Evolutionary conservation across 2,329 filamentous ascomycete genomes (phyloP).

Genomic region (Fusarium dlaminii): DNA sequence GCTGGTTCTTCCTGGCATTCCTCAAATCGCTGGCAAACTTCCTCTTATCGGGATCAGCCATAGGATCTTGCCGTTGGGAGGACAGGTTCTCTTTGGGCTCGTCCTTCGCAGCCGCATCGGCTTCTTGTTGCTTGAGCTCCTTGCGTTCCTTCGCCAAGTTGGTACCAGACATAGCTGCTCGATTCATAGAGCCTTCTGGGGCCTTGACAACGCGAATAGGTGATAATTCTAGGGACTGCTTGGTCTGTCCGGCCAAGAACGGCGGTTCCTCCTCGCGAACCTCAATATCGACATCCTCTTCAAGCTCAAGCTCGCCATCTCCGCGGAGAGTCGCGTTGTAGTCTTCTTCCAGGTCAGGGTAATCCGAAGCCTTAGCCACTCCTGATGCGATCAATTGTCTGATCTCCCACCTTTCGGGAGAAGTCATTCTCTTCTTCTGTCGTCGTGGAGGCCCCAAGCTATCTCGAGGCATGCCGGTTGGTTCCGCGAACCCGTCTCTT

Average conservation of each 20-base stretch:
- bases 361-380: slow-evolving; percentile 90
- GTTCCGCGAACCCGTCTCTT: slow-evolving; percentile 65
- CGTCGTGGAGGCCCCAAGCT: slow-evolving; percentile 58
- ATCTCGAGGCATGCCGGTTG: slow-evolving; percentile 50
- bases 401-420: slow-evolving; percentile 97
- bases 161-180: slow-evolving; percentile 94
- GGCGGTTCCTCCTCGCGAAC: slow-evolving; percentile 96
- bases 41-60: slow-evolving; percentile 84
- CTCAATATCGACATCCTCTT: slow-evolving; percentile 97
- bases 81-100: slow-evolving; percentile 84
- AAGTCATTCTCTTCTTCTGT: slow-evolving; percentile 92
- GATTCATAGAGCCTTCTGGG: slow-evolving; percentile 96
- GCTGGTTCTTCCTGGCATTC: slow-evolving; percentile 68
- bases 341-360: slow-evolving; percentile 93
- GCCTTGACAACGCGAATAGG: slow-evolving; percentile 97
- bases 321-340: slow-evolving; percentile 89
- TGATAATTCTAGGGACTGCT: slow-evolving; percentile 92
- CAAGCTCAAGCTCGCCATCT: slow-evolving; percentile 87
- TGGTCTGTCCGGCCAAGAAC: slow-evolving; percentile 94
- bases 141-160: slow-evolving; percentile 88
- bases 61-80: slow-evolving; percentile 96
- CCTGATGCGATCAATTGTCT: slow-evolving; percentile 95
- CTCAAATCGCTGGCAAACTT: slow-evolving; percentile 91
- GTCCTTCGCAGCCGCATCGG: slow-evolving; percentile 77
- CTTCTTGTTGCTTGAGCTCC: slow-evolving; percentile 88